Conservation (phyloP, 352 stramenopile species). For the Globisporangium middletonii region DNA sequence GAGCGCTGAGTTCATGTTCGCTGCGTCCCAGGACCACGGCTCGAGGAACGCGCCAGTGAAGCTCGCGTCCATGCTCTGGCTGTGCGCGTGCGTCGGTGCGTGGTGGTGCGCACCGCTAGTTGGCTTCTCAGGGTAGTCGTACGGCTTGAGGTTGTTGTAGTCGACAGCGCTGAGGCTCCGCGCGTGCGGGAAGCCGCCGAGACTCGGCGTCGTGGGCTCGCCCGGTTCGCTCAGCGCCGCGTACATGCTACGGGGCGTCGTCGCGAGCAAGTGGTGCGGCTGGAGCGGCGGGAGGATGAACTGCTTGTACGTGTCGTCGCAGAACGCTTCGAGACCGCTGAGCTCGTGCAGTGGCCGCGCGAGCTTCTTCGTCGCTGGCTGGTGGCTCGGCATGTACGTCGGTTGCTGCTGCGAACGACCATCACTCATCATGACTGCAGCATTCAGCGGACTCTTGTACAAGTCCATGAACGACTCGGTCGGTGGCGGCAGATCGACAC, state of each 20-base stretch:
- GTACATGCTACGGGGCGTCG: constrained; percentile 20
- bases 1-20: constrained; percentile 34
- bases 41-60: constrained; percentile 50
- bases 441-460: constrained; percentile 31
- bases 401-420: constrained; percentile 16
- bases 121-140: constrained; percentile 20
- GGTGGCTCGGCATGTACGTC: constrained; percentile 28
- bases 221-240: constrained; percentile 9
- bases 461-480: constrained; percentile 33
- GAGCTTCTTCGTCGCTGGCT: constrained; percentile 48
- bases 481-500: constrained; percentile 16
- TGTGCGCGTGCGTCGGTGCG: not conserved
- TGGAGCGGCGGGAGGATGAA: constrained; percentile 43
- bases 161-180: constrained; percentile 5
- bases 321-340: constrained; percentile 47
- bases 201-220: constrained; percentile 9
- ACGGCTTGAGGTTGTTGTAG: constrained; percentile 22
- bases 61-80: constrained; percentile 22
- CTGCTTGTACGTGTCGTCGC: constrained; percentile 37
- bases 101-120: constrained; percentile 3
- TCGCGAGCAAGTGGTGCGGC: constrained; percentile 29
- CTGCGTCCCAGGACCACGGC: constrained; percentile 52
- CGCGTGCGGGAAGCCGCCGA: constrained; percentile 29
- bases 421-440: not conserved
- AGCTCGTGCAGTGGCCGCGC: constrained; percentile 26